Evolutionary conservation across 441 rosid species (phyloP).

Genomic region (Viola pubescens): DNA sequence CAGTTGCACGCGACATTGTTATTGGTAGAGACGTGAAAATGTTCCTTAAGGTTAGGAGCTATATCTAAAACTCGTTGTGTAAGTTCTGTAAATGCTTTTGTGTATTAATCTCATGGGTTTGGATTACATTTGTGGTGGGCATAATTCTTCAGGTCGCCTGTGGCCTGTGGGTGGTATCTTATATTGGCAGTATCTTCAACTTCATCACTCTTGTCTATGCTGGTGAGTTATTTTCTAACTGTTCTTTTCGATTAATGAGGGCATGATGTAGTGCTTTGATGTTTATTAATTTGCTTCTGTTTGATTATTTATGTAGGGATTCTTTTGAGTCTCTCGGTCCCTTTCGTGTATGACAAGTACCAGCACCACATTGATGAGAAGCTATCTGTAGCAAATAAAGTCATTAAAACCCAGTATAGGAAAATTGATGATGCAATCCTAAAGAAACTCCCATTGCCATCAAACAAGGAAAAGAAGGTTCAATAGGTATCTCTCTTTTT

Average conservation of each 20-base stretch:
- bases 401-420: slow-evolving; percentile 41
- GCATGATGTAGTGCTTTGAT: neutral
- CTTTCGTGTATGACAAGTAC: slow-evolving; percentile 59
- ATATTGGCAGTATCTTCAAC: slow-evolving; percentile 52
- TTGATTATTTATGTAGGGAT: slow-evolving; percentile 36
- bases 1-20: slow-evolving; percentile 55
- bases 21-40: slow-evolving; percentile 46
- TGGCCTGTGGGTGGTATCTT: slow-evolving; percentile 53
- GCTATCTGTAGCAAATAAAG: slow-evolving; percentile 33
- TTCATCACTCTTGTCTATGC: slow-evolving; percentile 66
- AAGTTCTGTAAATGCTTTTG: neutral
- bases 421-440: slow-evolving; percentile 43
- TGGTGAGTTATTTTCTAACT: slow-evolving; percentile 40
- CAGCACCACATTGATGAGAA: slow-evolving; percentile 61
- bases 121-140: neutral
- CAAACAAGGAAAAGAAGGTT: slow-evolving; percentile 61
- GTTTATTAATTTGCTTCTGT: neutral
- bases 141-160: slow-evolving; percentile 47
- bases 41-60: slow-evolving; percentile 48
- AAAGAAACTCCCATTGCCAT: slow-evolving; percentile 46
- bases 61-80: neutral
- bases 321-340: slow-evolving; percentile 60
- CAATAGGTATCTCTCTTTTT: slow-evolving; percentile 42
- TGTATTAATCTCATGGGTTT: neutral
- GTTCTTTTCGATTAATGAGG: neutral